Base-by-base conservation (phyloP, 106 monocot species). In the Ottelia alismoides region DNA sequence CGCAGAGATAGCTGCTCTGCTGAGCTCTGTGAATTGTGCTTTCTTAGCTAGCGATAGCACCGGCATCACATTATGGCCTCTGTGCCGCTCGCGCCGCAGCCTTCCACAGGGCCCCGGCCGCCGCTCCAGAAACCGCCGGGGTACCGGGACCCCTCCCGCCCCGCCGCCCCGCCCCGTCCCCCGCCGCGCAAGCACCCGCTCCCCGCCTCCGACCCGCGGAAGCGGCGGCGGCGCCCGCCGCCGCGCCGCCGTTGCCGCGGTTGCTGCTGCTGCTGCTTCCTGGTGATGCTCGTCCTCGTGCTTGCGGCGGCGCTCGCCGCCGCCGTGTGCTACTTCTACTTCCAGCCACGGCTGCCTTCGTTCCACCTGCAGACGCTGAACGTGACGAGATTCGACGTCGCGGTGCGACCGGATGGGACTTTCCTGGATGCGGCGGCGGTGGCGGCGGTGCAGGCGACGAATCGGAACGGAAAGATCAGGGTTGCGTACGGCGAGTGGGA, bases 401-500 rank as follows among this genome's bases (percentile, higher is more conserved):
- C 64, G 14, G 21, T 70, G 49, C 45, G 55, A 28, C 19, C 74
- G 23, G 69, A 62, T 51, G 77, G 69, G 24, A 64, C 69, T 19
- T 78, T 72, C 51, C 64, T 88, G 28, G 64, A 76, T 32, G 62
- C 68, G 20, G 26, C 62, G 2, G 50, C 60, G 22, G 32, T 40
- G 1, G 62, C 82, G 55, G 58, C 55, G 11, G 52, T 66, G 2
- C 64, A 66, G 29, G 62, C 62, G 4, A 22, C 66, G 40, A 90
- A 84, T 57, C 78, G 71, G 1, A 90, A 90, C 47, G 29, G 58
- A 12, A 75, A 70, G 67, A 63, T 90, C 32, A 60, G 29, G 28
- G 26, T 81, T 31, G 31, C 68, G 23, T 81, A 56, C 22, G 2
- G 11, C 10, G 31, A 31, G 21, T n/a, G 56, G 6, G 31, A 56